phyloP scores from a whole-genome alignment of 1,284 basidiomycete genomes.

The Puccinia hordei region DNA sequence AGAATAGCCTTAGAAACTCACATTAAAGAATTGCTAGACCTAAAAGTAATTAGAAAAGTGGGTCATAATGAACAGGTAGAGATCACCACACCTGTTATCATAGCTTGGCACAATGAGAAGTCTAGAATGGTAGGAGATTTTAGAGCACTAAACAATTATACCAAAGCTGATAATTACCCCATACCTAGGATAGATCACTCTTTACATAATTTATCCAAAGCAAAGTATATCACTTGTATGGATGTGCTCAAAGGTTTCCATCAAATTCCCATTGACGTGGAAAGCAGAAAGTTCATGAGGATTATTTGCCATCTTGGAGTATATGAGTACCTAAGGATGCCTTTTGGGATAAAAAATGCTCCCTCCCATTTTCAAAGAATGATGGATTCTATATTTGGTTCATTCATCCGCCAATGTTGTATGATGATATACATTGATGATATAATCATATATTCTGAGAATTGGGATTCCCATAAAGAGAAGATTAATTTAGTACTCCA shows the following conservation, averaged over 20 bases:
- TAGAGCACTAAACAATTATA: slow-evolving; percentile 13
- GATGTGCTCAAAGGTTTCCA: slow-evolving; percentile 20
- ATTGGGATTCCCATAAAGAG: too few relatives aligned
- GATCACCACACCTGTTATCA: slow-evolving; percentile 7
- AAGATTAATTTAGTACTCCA: too few relatives aligned
- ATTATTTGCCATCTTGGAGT: too few relatives aligned
- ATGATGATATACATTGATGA: too few relatives aligned
- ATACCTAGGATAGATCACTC: slow-evolving; percentile 18
- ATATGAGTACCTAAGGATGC: too few relatives aligned
- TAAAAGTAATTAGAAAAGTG: background rate
- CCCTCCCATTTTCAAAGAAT: too few relatives aligned
- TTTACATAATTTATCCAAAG: too few relatives aligned
- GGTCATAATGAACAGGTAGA: slow-evolving; percentile 22
- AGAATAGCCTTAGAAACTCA: background rate
- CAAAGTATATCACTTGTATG: slow-evolving; percentile 13
- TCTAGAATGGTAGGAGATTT: slow-evolving; percentile 20
- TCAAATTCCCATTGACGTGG: background rate
- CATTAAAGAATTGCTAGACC: background rate
- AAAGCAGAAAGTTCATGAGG: too few relatives aligned
- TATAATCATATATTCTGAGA: too few relatives aligned
- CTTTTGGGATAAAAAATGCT: too few relatives aligned
- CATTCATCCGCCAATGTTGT: too few relatives aligned
- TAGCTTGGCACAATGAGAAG: slow-evolving; percentile 10
- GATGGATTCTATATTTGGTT: too few relatives aligned
- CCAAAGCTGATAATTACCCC: background rate